These are phyloP conservation scores for Debaryomyces prosopidis DNA, from an alignment of 805 yeast species.

Conservation along the genomic window DNA sequence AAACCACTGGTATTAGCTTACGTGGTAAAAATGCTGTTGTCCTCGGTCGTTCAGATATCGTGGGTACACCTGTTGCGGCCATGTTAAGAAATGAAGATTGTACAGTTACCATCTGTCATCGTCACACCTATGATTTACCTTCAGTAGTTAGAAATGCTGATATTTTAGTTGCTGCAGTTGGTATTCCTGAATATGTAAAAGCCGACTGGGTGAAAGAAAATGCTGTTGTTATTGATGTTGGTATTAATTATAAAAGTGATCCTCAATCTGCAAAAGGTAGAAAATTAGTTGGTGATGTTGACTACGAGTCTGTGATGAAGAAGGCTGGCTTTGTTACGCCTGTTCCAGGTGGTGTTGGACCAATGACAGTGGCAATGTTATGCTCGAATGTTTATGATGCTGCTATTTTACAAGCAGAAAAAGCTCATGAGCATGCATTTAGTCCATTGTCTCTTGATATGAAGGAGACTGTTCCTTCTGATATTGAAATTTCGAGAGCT, in stretches of 20 bases:
- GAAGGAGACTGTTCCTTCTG: constrained; percentile 78
- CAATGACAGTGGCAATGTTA: constrained; percentile 98
- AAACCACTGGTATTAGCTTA: constrained; percentile 63
- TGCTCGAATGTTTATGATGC: constrained; percentile 79
- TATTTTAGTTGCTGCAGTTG: constrained; percentile 89
- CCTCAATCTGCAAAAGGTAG: constrained; percentile 71
- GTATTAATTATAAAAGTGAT: constrained; percentile 87
- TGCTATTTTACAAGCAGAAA: constrained; percentile 61
- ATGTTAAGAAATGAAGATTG: constrained; percentile 76
- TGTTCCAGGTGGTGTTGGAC: constrained; percentile 99
- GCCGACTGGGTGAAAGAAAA: constrained; percentile 88
- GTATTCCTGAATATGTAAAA: constrained; percentile 78
- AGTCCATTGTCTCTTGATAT: constrained; percentile 56
- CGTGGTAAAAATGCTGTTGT: constrained; percentile 89
- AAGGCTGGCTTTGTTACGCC: constrained; percentile 82
- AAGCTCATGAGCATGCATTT: constrained; percentile 47
- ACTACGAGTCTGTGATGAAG: constrained; percentile 63
- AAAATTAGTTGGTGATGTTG: constrained; percentile 93
- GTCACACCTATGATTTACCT: constrained; percentile 65
- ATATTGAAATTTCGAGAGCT: constrained; percentile 83
- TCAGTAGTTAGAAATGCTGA: constrained; percentile 67
- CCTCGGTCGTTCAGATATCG: constrained; percentile 93
- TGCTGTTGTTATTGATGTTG: constrained; percentile 89
- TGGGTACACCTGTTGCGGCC: constrained; percentile 90
- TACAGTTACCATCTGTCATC: constrained; percentile 87